phyloP scores from a whole-genome alignment of 768 basidiomycete species.

The Podaxis sp. region DNA sequence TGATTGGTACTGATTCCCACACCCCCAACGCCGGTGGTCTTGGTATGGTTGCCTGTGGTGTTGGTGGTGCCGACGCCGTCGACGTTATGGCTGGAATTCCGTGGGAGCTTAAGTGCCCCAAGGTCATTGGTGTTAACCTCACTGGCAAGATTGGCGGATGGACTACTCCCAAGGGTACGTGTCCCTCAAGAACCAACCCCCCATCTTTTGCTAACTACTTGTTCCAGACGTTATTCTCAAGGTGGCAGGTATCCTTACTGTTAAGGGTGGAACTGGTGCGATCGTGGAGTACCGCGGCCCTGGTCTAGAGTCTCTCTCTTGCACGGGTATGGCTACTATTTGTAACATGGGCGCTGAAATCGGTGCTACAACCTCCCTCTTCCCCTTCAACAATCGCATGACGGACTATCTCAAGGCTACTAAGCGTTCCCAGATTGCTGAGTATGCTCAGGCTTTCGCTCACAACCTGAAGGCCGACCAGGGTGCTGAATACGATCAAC shows the following conservation, averaged over 20 bases:
- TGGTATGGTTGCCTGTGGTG: constrained; percentile 99
- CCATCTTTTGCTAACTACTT: constrained; percentile 11
- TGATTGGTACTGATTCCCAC: constrained; percentile 99
- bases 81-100: constrained; percentile 98
- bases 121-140: constrained; percentile 96
- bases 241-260: constrained; percentile 97
- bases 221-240: constrained; percentile 90
- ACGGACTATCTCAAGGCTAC: constrained; percentile 92
- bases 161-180: constrained; percentile 93
- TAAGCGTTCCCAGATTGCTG: constrained; percentile 80
- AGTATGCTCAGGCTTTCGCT: constrained; percentile 84
- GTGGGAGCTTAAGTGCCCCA: constrained; percentile 99
- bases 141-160: constrained; percentile 94
- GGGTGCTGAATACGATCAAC: constrained; percentile 88
- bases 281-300: constrained; percentile 97
- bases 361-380: constrained; percentile 96
- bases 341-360: constrained; percentile 99
- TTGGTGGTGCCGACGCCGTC: constrained; percentile 98
- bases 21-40: constrained; percentile 99
- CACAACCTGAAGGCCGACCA: constrained; percentile 90
- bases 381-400: constrained; percentile 99
- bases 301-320: constrained; percentile 93
- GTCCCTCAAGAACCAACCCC: neutral
- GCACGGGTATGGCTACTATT: constrained; percentile 99
- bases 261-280: constrained; percentile 99